Evolutionary conservation across 2,329 filamentous ascomycete species (phyloP), one percentile per base, ranked within the genome.

Genomic region (Cordyceps fumosorosea): DNA sequence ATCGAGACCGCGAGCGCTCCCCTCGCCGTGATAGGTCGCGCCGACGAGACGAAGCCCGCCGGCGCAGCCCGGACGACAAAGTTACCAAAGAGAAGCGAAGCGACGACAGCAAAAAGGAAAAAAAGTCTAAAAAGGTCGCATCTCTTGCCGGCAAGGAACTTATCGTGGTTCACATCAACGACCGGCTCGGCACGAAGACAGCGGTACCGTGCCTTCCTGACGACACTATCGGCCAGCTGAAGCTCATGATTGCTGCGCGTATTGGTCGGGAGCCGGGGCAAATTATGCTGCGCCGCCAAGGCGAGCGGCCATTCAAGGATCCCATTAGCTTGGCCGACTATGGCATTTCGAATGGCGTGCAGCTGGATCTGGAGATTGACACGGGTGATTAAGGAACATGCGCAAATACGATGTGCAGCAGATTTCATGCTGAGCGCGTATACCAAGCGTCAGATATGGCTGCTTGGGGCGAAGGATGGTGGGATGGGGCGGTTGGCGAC

Each of bases 111-210:
- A 70, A 71, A 64, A 76, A 77, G 60, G 73, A 78, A 56, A 76
- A 76, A 60, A 77, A 66, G 65, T 71, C 58, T 61, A 73, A 53
- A 62, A 73, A 66, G 47, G 68, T 67, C 34, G 64, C 74, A 72
- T 55, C 63, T 2, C 66, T 66, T 11, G 45, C 76, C 4, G 74
- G 80, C 6, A 89, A 96, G 71, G 88, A 91, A 62, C 96, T 97
- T 89, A 97, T 98, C 67, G 85, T 96, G 57, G 93, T 98, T 20
- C 86, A 93, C 70, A 87, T 98, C 71, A 98, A 98, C 73, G 93
- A 98, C 75, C 85, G 93, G n/a, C 79, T 98, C 42, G 93, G 93
- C 14, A 97, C 93, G n/a, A 96, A 96, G 71, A 91, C 93, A 18
- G 89, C 90, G 58, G 95, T 98, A 66, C 93, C 93, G 0, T 97